Conservation (phyloP, 495 filamentous ascomycete species). For the Talaromyces borbonicus region DNA sequence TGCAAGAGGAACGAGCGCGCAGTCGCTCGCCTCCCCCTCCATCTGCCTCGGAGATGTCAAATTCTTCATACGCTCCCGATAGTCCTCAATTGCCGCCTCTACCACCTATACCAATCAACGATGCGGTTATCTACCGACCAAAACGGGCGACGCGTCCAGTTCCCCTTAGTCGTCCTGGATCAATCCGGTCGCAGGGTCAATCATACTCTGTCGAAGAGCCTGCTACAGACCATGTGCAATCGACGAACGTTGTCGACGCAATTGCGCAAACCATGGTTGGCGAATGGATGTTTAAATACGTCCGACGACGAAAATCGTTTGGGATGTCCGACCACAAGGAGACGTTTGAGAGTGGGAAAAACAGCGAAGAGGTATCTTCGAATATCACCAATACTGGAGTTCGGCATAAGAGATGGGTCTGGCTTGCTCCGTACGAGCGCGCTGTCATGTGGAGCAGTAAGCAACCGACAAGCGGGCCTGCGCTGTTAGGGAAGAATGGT, state of each 20-base stretch:
- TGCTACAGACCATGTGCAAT: slow-evolving; percentile 49
- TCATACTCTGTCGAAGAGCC: slow-evolving; percentile 40
- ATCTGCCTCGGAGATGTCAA: slow-evolving; percentile 40
- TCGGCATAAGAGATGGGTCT: slow-evolving; percentile 97
- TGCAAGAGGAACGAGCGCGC: slow-evolving; percentile 27
- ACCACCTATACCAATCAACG: slow-evolving; percentile 67
- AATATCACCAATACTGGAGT: slow-evolving; percentile 47
- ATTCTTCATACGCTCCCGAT: slow-evolving; percentile 53
- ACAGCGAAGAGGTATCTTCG: slow-evolving; percentile 40
- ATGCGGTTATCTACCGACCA: slow-evolving; percentile 49
- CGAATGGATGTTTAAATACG: slow-evolving; percentile 99
- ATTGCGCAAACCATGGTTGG: slow-evolving; percentile 98
- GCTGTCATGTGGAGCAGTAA: slow-evolving; percentile 98
- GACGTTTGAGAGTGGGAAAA: slow-evolving; percentile 40
- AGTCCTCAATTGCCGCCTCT: slow-evolving; percentile 65
- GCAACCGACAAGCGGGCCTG: slow-evolving; percentile 79
- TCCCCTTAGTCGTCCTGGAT: slow-evolving; percentile 13
- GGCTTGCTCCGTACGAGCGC: slow-evolving; percentile 92
- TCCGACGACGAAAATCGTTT: slow-evolving; percentile 86
- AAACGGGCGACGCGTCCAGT: slow-evolving; percentile 13
- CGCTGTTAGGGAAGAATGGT: slow-evolving; percentile 88
- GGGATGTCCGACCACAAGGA: slow-evolving; percentile 63
- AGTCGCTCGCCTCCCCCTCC: slow-evolving; percentile 51
- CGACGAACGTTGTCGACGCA: slow-evolving; percentile 85
- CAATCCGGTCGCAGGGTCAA: slow-evolving; percentile 18